Conservation (phyloP, 2,329 filamentous ascomycete species). For the Bipolaris oryzae region DNA sequence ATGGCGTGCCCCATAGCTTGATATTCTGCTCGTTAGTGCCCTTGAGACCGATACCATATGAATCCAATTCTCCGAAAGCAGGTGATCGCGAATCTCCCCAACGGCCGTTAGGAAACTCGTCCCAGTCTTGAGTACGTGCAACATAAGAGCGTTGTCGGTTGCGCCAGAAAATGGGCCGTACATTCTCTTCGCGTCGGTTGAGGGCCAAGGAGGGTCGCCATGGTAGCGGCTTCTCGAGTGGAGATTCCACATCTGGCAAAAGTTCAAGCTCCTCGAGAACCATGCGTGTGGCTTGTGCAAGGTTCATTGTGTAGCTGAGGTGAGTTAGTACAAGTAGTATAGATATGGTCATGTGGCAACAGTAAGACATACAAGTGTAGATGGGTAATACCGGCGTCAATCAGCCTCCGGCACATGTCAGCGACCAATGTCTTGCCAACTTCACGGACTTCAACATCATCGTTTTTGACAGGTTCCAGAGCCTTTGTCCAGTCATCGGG, state of each 20-base stretch:
- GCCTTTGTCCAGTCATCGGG: conserved; percentile 80
- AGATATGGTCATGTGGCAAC: background rate
- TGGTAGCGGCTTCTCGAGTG: conserved; percentile 86
- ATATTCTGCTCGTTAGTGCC: conserved; percentile 96
- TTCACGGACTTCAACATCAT: conserved; percentile 89
- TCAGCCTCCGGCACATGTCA: conserved; percentile 85
- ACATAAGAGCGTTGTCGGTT: conserved; percentile 97
- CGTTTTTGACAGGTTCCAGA: conserved; percentile 93
- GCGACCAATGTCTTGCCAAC: conserved; percentile 86
- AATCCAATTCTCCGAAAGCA: conserved; percentile 92
- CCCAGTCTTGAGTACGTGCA: conserved; percentile 95
- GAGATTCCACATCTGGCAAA: conserved; percentile 76
- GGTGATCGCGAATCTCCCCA: conserved; percentile 98
- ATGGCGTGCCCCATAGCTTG: conserved; percentile 90
- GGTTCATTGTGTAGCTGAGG: conserved; percentile 90
- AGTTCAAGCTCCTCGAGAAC: conserved; percentile 88
- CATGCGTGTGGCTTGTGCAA: conserved; percentile 92
- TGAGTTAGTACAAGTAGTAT: conserved; percentile 12
- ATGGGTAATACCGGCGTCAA: conserved; percentile 82
- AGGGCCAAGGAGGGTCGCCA: conserved; percentile 95
- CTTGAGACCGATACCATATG: conserved; percentile 91
- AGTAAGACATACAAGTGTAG: conserved; percentile 76
- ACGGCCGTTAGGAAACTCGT: conserved; percentile 97
- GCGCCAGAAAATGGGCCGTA: conserved; percentile 98
- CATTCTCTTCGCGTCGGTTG: conserved; percentile 88